Conservation (phyloP, 805 yeast genomes). For the Candida saitoana region DNA sequence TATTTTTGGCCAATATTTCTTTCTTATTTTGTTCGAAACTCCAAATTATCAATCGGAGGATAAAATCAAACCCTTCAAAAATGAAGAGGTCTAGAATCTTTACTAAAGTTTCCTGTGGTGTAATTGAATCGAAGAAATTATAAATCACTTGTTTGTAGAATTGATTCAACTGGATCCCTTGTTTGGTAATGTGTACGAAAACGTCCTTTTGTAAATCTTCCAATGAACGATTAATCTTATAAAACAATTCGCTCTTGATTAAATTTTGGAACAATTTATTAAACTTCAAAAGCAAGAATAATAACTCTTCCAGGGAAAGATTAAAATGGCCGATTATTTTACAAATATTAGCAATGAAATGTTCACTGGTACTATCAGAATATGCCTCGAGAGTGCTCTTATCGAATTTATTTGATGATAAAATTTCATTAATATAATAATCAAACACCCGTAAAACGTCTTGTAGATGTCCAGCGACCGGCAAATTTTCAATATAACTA, state of each 20-base stretch:
- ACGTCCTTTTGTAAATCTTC: conserved; percentile 27
- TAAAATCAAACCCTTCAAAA: conserved; percentile 37
- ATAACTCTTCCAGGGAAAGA: conserved; percentile 22
- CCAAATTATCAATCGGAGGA: conserved; percentile 25
- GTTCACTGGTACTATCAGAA: conserved; percentile 10
- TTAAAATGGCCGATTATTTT: conserved; percentile 16
- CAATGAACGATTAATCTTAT: conserved; percentile 31
- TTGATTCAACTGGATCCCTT: conserved; percentile 29
- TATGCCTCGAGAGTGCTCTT: conserved; percentile 7
- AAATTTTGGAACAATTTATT: conserved; percentile 22
- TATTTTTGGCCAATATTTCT: conserved; percentile 16
- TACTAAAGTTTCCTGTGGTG: conserved; percentile 5
- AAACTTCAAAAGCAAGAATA: conserved; percentile 33
- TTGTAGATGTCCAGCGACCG: conserved; percentile 14
- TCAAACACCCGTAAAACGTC: conserved; percentile 29
- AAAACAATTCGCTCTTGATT: conserved; percentile 32
- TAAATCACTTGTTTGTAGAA: conserved; percentile 17
- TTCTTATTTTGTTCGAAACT: conserved; percentile 15
- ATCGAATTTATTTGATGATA: conserved; percentile 11
- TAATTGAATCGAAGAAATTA: conserved; percentile 17
- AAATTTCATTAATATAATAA: conserved; percentile 26
- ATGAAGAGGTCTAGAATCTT: conserved; percentile 32
- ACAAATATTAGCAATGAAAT: conserved; percentile 20
- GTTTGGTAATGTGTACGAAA: conserved; percentile 31
- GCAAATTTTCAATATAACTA: conserved; percentile 14